Evolutionary conservation across 1,284 basidiomycete species (phyloP).

Genomic region (Inonotus obliquus): DNA sequence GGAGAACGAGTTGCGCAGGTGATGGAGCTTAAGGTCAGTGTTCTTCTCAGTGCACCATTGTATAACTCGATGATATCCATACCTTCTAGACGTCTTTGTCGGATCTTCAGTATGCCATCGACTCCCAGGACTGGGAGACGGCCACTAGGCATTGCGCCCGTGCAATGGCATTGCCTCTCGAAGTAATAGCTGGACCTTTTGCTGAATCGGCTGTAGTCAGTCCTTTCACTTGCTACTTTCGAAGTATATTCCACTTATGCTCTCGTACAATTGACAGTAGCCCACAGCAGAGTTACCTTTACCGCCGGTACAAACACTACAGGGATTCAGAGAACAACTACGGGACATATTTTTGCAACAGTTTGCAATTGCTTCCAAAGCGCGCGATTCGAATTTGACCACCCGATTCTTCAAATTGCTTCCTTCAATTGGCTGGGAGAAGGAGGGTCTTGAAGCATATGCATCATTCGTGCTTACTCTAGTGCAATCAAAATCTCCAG

Average conservation of each 20-base stretch:
- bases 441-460: constrained; percentile 93
- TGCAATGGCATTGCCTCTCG: constrained; percentile 79
- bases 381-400: constrained; percentile 81
- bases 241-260: constrained; percentile 14
- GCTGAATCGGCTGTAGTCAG: constrained; percentile 83
- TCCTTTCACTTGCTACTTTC: constrained; percentile 20
- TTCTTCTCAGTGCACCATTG: background rate
- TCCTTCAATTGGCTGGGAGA: constrained; percentile 86
- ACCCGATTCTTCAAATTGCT: constrained; percentile 97
- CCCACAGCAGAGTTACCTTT: constrained; percentile 86
- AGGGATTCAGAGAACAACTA: constrained; percentile 70
- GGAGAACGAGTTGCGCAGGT: constrained; percentile 82
- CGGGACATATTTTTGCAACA: constrained; percentile 74
- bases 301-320: constrained; percentile 80
- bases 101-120: constrained; percentile 74
- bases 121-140: constrained; percentile 90
- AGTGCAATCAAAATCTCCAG: constrained; percentile 72
- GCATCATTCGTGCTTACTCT: constrained; percentile 90
- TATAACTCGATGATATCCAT: background rate
- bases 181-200: constrained; percentile 81
- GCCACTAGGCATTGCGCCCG: constrained; percentile 87
- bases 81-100: constrained; percentile 67
- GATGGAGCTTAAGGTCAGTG: constrained; percentile 79
- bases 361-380: constrained; percentile 76
- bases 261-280: constrained; percentile 36